Evolutionary conservation across 805 yeast species (phyloP).

Genomic region (Spathaspora arborariae): DNA sequence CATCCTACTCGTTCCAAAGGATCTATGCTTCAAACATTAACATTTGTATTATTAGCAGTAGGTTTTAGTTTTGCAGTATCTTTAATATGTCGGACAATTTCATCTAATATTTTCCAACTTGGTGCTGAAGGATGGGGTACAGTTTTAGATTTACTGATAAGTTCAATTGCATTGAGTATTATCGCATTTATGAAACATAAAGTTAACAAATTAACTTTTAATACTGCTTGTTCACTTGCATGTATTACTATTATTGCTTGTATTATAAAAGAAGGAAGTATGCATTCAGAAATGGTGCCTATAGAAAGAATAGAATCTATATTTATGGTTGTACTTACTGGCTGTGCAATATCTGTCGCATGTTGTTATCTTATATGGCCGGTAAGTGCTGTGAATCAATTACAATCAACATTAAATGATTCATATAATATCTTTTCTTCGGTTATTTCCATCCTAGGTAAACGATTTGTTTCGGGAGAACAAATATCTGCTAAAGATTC

Average conservation of each 20-base stretch:
- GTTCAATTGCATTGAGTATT: conserved; percentile 55
- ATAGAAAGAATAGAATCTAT: conserved; percentile 49
- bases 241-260: conserved; percentile 68
- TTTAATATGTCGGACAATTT: conserved; percentile 46
- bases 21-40: conserved; percentile 70
- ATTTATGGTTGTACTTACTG: conserved; percentile 54
- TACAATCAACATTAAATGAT: conserved; percentile 46
- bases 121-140: conserved; percentile 50
- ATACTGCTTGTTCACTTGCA: conserved; percentile 77
- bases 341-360: conserved; percentile 55
- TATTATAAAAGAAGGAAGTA: conserved; percentile 69
- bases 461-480: conserved; percentile 48
- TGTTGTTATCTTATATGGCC: conserved; percentile 68
- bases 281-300: conserved; percentile 57
- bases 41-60: conserved; percentile 56
- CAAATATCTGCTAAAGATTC: conserved; percentile 38
- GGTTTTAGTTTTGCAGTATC: conserved; percentile 52
- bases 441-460: conserved; percentile 42
- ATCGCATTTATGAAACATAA: conserved; percentile 69
- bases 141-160: conserved; percentile 49
- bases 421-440: conserved; percentile 51
- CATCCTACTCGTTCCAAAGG: conserved; percentile 80
- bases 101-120: conserved; percentile 41
- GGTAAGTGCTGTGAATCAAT: conserved; percentile 45
- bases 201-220: conserved; percentile 64